Percentiles rank a stretch among this genome's conserved stretches.
These are phyloP conservation scores for Trichoderma simmonsii DNA, from an alignment of 2,329 filamentous ascomycete genomes.

Conservation along the genomic window DNA sequence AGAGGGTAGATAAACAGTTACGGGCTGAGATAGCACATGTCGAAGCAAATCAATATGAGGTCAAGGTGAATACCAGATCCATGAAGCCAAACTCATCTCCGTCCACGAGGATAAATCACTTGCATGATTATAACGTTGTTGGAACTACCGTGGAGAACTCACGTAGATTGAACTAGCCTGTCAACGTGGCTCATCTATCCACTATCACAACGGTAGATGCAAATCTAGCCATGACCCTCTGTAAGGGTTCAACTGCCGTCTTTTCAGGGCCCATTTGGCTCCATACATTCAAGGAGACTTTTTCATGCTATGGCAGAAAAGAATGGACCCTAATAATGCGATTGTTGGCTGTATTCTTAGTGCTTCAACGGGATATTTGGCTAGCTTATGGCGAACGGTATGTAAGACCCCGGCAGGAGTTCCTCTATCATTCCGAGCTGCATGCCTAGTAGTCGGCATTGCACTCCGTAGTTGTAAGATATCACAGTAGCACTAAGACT, in stretches of 20 bases:
- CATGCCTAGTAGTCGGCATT: background rate
- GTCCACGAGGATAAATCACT: background rate
- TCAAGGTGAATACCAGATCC: background rate
- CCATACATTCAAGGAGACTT: background rate
- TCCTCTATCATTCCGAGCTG: background rate
- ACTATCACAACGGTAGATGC: background rate
- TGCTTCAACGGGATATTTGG: background rate
- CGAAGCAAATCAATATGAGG: background rate
- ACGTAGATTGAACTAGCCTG: background rate
- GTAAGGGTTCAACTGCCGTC: background rate
- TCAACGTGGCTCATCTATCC: background rate
- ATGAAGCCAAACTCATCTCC: background rate
- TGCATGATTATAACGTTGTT: background rate
- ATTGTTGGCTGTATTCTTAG: background rate
- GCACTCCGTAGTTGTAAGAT: background rate
- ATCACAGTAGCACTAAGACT: background rate
- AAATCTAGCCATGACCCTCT: background rate
- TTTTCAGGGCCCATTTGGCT: background rate
- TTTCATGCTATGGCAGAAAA: background rate
- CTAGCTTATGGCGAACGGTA: background rate
- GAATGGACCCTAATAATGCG: background rate
- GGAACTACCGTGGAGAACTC: background rate
- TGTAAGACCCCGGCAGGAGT: background rate
- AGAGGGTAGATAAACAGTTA: background rate
- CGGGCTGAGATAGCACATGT: background rate